Evolutionary conservation across 176 grass and related monocot genomes (phyloP).

Genomic region (Poa pratensis): DNA sequence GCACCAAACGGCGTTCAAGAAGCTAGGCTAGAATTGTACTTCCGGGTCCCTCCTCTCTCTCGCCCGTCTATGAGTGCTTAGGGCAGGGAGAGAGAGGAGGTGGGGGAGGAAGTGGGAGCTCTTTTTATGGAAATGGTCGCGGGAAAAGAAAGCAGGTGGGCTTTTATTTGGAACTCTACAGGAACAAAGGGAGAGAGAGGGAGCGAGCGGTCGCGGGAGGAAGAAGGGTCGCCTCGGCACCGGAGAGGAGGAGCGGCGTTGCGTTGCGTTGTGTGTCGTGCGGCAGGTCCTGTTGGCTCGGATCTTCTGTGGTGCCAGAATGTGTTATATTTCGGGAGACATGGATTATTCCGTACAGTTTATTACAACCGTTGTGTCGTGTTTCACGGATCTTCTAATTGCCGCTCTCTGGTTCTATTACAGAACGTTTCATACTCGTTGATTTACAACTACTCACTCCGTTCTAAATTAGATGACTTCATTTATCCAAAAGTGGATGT

Average conservation of each 20-base stretch:
- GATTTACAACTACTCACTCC: no score
- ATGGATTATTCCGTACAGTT: neutral
- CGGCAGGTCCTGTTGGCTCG: neutral
- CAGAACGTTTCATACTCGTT: no score
- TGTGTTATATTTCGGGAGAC: conserved; percentile 36
- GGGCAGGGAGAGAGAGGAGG: conserved; percentile 8
- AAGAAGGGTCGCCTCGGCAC: neutral
- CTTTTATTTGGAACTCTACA: conserved; percentile 58
- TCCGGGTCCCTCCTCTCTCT: conserved; percentile 16
- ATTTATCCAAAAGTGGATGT: no score
- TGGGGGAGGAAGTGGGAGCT: conserved; percentile 20
- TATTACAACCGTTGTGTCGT: neutral
- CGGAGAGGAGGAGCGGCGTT: neutral
- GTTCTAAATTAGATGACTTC: no score
- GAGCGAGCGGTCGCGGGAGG: neutral
- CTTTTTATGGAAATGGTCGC: conserved; percentile 68
- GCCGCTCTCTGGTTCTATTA: no score
- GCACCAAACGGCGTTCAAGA: conserved; percentile 38
- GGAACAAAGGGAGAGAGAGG: neutral
- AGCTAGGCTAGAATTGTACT: conserved; percentile 55
- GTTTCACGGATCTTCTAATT: conserved; percentile 14
- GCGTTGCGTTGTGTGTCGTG: neutral
- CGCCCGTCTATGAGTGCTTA: conserved; percentile 17
- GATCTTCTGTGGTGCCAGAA: conserved; percentile 41
- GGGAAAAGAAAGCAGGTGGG: conserved; percentile 56